These are phyloP conservation scores for Penicillium rolfsii DNA, from an alignment of 2,329 filamentous ascomycete genomes.

Conservation along the genomic window DNA sequence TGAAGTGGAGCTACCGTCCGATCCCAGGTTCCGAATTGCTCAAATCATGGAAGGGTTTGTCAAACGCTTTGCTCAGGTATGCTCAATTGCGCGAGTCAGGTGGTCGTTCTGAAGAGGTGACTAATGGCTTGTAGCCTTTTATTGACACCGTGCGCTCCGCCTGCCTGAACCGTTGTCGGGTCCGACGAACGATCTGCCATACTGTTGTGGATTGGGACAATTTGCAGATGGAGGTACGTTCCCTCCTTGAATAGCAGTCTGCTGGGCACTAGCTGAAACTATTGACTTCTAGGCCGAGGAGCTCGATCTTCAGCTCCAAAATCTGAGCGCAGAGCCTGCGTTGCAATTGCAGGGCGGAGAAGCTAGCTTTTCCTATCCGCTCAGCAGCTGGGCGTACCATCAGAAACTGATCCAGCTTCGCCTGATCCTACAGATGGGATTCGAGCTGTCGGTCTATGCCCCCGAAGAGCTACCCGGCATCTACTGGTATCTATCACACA, in stretches of 20 bases:
- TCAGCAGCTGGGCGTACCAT: conserved; percentile 87
- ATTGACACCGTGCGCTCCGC: conserved; percentile 81
- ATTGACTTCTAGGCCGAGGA: conserved; percentile 59
- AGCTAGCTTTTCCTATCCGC: conserved; percentile 67
- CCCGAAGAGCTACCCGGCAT: conserved; percentile 81
- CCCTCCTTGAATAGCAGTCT: background rate
- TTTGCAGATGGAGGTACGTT: conserved; percentile 71
- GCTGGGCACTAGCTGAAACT: conserved; percentile 8
- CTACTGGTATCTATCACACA: conserved; percentile 86
- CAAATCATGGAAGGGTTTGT: conserved; percentile 72
- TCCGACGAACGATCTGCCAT: conserved; percentile 87
- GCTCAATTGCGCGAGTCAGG: conserved; percentile 6
- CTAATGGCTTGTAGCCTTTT: conserved; percentile 61
- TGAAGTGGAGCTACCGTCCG: conserved; percentile 71
- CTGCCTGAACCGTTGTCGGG: conserved; percentile 87
- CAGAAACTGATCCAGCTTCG: conserved; percentile 90
- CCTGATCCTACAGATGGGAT: conserved; percentile 85
- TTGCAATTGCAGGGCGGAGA: conserved; percentile 58
- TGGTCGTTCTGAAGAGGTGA: background rate
- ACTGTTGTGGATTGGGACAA: conserved; percentile 80
- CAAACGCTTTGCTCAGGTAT: conserved; percentile 55
- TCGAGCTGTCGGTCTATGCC: conserved; percentile 89
- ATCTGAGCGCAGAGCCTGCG: conserved; percentile 63
- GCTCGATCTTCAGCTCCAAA: conserved; percentile 69
- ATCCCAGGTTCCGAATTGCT: conserved; percentile 74